Conservation (phyloP, 192 early-diverging fungal species). For the Backusella parvicylindrica region DNA sequence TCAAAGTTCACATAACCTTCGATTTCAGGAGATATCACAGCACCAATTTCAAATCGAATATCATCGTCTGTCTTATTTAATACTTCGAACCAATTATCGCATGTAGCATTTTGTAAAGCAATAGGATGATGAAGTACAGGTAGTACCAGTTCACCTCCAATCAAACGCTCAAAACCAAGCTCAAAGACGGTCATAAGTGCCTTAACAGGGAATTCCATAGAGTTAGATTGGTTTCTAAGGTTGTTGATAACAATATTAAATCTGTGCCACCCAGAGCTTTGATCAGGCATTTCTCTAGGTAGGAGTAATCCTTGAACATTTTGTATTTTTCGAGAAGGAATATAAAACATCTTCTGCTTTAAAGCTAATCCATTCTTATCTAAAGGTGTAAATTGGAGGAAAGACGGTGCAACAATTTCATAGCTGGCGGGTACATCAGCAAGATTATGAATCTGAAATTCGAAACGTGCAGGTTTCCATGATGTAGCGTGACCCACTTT, state of each 20-base stretch:
- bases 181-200: conserved; percentile 68
- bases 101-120: conserved; percentile 48
- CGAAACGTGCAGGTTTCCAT: conserved; percentile 59
- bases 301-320: conserved; percentile 60
- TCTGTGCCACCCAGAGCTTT: conserved; percentile 42
- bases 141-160: conserved; percentile 60
- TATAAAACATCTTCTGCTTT: conserved; percentile 6
- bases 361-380: conserved; percentile 18
- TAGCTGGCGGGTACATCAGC: conserved; percentile 63
- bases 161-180: conserved; percentile 69
- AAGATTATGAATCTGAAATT: conserved; percentile 61
- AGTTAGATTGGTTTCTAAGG: conserved; percentile 62
- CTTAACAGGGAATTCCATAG: conserved; percentile 45
- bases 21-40: conserved; percentile 58
- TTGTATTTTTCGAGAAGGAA: conserved; percentile 43
- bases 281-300: conserved; percentile 52
- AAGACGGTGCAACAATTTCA: conserved; percentile 44
- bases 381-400: conserved; percentile 27
- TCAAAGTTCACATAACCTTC: conserved; percentile 62
- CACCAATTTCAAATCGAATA: conserved; percentile 72
- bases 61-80: conserved; percentile 75
- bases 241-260: conserved; percentile 61
- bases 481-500: conserved; percentile 75
- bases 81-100: conserved; percentile 83
- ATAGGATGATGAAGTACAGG: conserved; percentile 72